Base-by-base conservation (phyloP, 331 rosid species). In the Ulmus americana region DNA sequence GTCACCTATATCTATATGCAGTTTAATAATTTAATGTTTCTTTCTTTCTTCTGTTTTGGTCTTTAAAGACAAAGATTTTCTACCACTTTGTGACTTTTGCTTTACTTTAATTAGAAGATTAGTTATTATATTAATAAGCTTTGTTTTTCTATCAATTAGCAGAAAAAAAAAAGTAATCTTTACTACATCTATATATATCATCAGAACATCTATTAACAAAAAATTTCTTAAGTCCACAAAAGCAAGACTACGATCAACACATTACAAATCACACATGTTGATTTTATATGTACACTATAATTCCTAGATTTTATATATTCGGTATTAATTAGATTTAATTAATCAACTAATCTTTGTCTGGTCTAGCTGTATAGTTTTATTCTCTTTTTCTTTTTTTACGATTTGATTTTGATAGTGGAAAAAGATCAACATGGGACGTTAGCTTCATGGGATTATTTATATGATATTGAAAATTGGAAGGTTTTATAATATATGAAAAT, bases 401-500 rank as follows among this genome's bases (percentile, higher is more conserved):
- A 13, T 46, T 58, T 59, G 14, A 46, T 46, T 59, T 68, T 51
- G 9, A 47, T 28, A 57, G 8, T 43, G 10, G n/a, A 49, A 38
- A 38, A 15, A 20, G 45, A 20, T 41, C 7, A 41, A 14, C 16
- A 4, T 50, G 39, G 42, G 45, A 6, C 14, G 61, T 49, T 55
- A 48, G 55, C 61, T 65, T 65, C 71, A 65, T 14, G 59, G 60
- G 20, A n/a, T 56, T 15, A 14, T n/a, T 42, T 4, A 59, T 14
- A 43, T 57, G 15, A 43, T 61, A 45, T 11, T 47, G 8, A 20
- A 55, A 10, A 52, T 40, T 5, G 5, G 8, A 10, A 59, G 14
- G 6, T 15, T 2, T 7, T 11, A 43, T 50, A 13, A 58, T 51
- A 47, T 8, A 28, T 3, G 3, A 53, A 59, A 41, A 61, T n/a